These are phyloP conservation scores for Termitomyces sp. DNA, from an alignment of 1,284 basidiomycete genomes.

Conservation along the genomic window DNA sequence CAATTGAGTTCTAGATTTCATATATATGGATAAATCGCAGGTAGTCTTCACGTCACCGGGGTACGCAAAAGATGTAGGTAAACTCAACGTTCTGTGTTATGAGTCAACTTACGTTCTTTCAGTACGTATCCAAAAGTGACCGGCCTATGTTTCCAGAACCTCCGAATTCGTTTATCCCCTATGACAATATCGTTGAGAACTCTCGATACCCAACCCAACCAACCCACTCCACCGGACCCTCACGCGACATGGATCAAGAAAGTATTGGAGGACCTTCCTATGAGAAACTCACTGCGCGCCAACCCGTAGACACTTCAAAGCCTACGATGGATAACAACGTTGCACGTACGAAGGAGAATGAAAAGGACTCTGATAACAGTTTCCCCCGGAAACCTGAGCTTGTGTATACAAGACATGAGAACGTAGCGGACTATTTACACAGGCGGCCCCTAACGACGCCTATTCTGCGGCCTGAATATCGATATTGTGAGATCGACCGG, in stretches of 20 bases:
- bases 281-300: conserved; percentile 27
- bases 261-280: conserved; percentile 39
- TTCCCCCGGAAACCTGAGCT: conserved; percentile 1
- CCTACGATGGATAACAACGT: background rate
- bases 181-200: conserved; percentile 9
- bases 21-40: conserved; percentile 26
- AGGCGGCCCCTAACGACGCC: conserved; percentile 44
- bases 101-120: background rate
- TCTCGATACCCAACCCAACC: background rate
- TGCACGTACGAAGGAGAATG: background rate
- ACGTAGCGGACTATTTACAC: conserved; percentile 19
- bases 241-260: conserved; percentile 14
- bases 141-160: conserved; percentile 25
- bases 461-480: conserved; percentile 46
- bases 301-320: background rate
- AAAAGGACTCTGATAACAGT: background rate
- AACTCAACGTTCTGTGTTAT: background rate
- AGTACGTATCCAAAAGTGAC: conserved; percentile 27
- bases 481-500: conserved; percentile 54
- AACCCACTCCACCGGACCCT: conserved; percentile 1
- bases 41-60: conserved; percentile 64
- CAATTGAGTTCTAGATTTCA: background rate
- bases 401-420: background rate
- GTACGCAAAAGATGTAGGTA: conserved; percentile 60
- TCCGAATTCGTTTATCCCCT: conserved; percentile 15